Evolutionary conservation across 202 grass and related monocot genomes (phyloP).

Genomic region (Tripidium arundinaceum): DNA sequence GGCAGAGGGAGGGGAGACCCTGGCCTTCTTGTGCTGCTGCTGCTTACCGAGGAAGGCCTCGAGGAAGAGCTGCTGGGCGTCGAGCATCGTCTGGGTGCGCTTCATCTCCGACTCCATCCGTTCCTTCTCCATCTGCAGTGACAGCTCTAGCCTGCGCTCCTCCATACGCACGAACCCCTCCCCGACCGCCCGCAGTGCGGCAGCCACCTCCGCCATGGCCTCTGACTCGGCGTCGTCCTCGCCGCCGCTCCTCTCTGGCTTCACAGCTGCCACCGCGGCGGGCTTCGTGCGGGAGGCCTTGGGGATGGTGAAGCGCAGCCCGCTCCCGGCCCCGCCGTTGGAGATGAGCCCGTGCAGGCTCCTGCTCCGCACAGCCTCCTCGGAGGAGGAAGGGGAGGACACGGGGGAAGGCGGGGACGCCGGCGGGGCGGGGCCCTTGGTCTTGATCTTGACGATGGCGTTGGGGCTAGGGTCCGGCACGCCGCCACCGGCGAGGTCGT

Average conservation of each 20-base stretch:
- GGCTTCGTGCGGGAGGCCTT: constrained; percentile 65
- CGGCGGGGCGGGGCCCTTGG: constrained; percentile 18
- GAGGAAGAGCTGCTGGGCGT: constrained; percentile 75
- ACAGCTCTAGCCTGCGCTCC: constrained; percentile 87
- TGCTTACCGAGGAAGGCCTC: constrained; percentile 70
- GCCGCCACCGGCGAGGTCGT: constrained; percentile 63
- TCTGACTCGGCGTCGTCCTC: constrained; percentile 50
- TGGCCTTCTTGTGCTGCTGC: constrained; percentile 37
- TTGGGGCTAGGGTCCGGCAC: constrained; percentile 47
- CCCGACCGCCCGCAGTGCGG: constrained; percentile 63
- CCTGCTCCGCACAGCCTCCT: constrained; percentile 37
- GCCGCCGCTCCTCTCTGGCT: constrained; percentile 23
- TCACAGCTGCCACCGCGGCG: constrained; percentile 26
- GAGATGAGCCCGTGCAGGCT: constrained; percentile 78
- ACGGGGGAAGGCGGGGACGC: constrained; percentile 35
- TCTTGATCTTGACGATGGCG: constrained; percentile 56
- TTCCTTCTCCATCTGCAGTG: constrained; percentile 85
- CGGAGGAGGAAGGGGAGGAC: constrained; percentile 37
- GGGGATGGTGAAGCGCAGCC: constrained; percentile 81
- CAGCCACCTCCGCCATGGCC: constrained; percentile 59
- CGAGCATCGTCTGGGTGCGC: constrained; percentile 85
- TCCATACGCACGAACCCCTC: constrained; percentile 88
- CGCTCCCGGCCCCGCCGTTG: constrained; percentile 60
- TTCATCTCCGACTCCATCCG: constrained; percentile 93
- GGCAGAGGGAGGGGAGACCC: constrained; percentile 10